Evolutionary conservation across 2,329 filamentous ascomycete species (phyloP).

Genomic region (Colletotrichum tanaceti): DNA sequence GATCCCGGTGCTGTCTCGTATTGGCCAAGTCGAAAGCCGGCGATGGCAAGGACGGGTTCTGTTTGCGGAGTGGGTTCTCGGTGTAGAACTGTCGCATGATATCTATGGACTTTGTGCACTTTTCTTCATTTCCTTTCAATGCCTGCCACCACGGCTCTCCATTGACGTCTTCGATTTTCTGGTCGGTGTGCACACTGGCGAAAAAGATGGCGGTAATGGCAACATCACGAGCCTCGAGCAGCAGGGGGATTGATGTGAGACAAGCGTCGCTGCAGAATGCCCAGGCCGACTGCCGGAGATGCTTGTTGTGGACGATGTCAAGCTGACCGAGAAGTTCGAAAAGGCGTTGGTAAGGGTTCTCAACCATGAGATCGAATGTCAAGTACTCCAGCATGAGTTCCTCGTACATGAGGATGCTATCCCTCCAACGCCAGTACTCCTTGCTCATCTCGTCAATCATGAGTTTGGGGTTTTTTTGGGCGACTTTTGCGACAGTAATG

Average conservation of each 20-base stretch:
- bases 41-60: conserved; percentile 64
- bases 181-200: conserved; percentile 78
- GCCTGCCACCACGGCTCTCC: conserved; percentile 90
- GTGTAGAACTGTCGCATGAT: conserved; percentile 77
- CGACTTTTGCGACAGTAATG: conserved; percentile 91
- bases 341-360: conserved; percentile 86
- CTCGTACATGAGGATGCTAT: conserved; percentile 92
- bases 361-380: conserved; percentile 92
- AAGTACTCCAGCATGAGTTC: conserved; percentile 91
- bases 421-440: conserved; percentile 98
- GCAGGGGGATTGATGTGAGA: conserved; percentile 84
- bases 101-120: conserved; percentile 79
- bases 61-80: conserved; percentile 72
- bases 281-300: conserved; percentile 87
- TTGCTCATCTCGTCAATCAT: conserved; percentile 96
- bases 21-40: conserved; percentile 68
- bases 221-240: conserved; percentile 82
- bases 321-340: conserved; percentile 83
- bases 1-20: conserved; percentile 63
- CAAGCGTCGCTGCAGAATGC: conserved; percentile 93
- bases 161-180: conserved; percentile 80
- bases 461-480: conserved; percentile 91
- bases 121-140: conserved; percentile 75
- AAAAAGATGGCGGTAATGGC: conserved; percentile 90
- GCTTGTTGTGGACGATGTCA: conserved; percentile 81